phyloP scores from a whole-genome alignment of 139 green algal genomes.

The Desmodesmus armatus region DNA sequence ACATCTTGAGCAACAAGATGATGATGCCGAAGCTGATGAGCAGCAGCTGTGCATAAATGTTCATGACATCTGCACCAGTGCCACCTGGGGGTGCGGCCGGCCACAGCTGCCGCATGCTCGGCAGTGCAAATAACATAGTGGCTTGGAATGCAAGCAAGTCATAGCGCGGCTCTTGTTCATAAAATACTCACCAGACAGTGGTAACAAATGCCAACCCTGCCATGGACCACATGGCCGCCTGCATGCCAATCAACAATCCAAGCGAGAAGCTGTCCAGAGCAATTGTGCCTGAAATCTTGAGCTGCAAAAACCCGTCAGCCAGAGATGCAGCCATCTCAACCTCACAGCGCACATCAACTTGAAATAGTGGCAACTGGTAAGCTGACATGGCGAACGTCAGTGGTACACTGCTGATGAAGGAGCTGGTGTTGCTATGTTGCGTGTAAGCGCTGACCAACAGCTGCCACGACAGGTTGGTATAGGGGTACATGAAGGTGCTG shows the following conservation, averaged over 20 bases:
- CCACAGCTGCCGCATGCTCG: neutral
- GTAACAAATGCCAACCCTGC: neutral
- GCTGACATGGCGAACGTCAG: neutral
- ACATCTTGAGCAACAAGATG: neutral
- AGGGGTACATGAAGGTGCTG: neutral
- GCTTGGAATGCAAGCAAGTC: neutral
- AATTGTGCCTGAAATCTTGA: neutral
- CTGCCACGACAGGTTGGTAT: neutral
- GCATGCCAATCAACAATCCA: neutral
- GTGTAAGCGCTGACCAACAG: neutral
- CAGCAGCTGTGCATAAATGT: neutral
- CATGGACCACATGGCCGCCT: neutral
- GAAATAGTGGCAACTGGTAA: neutral
- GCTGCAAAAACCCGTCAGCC: neutral
- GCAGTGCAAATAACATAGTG: neutral
- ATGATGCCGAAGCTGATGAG: neutral
- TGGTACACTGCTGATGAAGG: neutral
- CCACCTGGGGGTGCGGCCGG: neutral
- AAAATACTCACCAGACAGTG: neutral
- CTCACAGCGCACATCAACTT: neutral
- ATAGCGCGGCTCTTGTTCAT: neutral
- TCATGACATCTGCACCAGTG: neutral
- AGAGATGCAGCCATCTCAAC: neutral
- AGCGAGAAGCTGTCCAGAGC: neutral
- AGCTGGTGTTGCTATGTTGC: neutral